These are phyloP conservation scores for Penicillium paradoxum DNA, from an alignment of 495 filamentous ascomycete genomes.

Conservation along the genomic window DNA sequence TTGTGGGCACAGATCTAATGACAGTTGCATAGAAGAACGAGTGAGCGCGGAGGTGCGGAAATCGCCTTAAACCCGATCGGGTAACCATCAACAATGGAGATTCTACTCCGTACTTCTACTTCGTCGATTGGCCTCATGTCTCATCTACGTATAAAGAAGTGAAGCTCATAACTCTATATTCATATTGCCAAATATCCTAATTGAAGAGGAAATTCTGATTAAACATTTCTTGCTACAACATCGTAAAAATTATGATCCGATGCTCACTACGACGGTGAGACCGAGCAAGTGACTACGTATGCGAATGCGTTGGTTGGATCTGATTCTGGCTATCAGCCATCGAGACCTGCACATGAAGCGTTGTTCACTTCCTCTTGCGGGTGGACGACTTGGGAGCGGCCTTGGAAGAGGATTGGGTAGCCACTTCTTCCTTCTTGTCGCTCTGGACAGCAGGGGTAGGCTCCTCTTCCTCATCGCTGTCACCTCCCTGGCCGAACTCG, in stretches of 20 bases:
- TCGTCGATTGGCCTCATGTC: neutral
- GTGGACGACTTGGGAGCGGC: slow-evolving; percentile 28
- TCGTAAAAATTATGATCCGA: neutral
- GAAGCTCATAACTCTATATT: neutral
- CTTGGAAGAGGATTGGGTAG: slow-evolving; percentile 31
- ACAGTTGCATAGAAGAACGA: slow-evolving; percentile 12
- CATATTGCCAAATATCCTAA: neutral
- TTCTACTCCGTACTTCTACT: neutral
- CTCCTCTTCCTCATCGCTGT: slow-evolving; percentile 68
- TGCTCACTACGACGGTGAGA: neutral
- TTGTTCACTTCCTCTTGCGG: slow-evolving; percentile 40
- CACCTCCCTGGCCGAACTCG: slow-evolving; percentile 95
- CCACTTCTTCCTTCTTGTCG: slow-evolving; percentile 32
- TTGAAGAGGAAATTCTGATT: neutral
- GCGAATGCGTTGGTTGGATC: neutral
- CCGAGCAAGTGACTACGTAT: neutral
- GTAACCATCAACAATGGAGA: slow-evolving; percentile 17
- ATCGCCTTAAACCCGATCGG: slow-evolving; percentile 20
- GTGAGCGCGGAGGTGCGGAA: slow-evolving; percentile 15
- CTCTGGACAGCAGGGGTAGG: slow-evolving; percentile 32
- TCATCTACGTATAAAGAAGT: neutral
- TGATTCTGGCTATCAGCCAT: neutral
- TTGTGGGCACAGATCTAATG: neutral
- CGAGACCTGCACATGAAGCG: neutral
- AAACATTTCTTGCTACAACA: neutral